A percentile compares a stretch with the other conserved stretches of the same genome.
Evolutionary conservation across 1,284 basidiomycete species (phyloP).

Genomic region (Boletus mariae): DNA sequence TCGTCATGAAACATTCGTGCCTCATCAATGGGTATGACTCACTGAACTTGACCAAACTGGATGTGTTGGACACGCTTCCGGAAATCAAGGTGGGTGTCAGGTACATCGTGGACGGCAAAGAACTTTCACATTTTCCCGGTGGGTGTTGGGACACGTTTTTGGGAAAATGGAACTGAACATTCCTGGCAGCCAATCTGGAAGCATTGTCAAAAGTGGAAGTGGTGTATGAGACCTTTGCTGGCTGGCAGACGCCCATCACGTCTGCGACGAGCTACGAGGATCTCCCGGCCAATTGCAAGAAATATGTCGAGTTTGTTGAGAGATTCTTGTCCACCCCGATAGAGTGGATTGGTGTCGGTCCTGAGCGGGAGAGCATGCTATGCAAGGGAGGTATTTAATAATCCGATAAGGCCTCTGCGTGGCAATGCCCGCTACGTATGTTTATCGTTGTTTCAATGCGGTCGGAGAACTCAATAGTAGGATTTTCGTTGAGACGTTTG

Average conservation of each 20-base stretch:
- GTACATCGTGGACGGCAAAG: conserved; percentile 78
- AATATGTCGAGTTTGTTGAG: conserved; percentile 90
- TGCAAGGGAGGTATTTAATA: conserved; percentile 29
- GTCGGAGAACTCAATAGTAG: too few species aligned
- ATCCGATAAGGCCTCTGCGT: too few species aligned
- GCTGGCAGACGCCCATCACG: conserved; percentile 87
- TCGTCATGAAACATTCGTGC: conserved; percentile 90
- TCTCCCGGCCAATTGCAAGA: conserved; percentile 83
- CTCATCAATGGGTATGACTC: conserved; percentile 95
- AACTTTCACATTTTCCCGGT: conserved; percentile 88
- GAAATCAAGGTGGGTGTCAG: conserved; percentile 89
- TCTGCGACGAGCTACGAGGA: conserved; percentile 66
- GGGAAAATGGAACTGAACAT: conserved; percentile 5
- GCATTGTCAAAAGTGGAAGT: conserved; percentile 81
- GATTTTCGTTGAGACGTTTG: too few species aligned
- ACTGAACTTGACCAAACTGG: conserved; percentile 95
- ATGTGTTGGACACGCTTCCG: conserved; percentile 81
- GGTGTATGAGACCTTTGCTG: conserved; percentile 86
- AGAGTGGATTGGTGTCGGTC: conserved; percentile 91
- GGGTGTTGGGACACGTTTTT: conserved; percentile 24
- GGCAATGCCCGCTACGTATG: too few species aligned
- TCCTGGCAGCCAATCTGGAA: conserved; percentile 74
- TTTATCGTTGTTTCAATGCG: too few species aligned
- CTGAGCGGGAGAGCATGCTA: conserved; percentile 80
- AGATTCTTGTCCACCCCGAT: conserved; percentile 75